phyloP scores from a whole-genome alignment of 768 basidiomycete species.

The Tricholoma terreum region DNA sequence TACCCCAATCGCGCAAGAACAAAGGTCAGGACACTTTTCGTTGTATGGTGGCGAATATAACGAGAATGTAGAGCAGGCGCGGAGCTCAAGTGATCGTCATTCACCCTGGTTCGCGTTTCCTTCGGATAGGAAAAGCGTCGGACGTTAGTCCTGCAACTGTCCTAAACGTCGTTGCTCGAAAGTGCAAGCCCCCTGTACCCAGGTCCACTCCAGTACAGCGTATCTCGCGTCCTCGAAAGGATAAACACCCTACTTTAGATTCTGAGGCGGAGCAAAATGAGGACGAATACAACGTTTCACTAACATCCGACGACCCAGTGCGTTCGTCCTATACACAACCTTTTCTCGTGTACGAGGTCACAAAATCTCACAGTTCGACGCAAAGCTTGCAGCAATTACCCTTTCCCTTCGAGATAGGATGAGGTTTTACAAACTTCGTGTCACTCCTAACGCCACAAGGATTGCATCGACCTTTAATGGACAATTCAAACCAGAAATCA shows the following conservation, averaged over 20 bases:
- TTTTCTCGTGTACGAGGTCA: background rate
- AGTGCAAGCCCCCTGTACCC: constrained; percentile 44
- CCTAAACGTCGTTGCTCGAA: constrained; percentile 73
- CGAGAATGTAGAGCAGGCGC: constrained; percentile 45
- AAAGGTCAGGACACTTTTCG: constrained; percentile 37
- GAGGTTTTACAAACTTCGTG: constrained; percentile 81
- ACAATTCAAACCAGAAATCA: constrained; percentile 81
- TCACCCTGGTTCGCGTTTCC: constrained; percentile 72
- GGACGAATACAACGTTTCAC: constrained; percentile 56
- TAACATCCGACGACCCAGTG: constrained; percentile 53
- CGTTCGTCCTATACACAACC: constrained; percentile 19
- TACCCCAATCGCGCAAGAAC: constrained; percentile 35
- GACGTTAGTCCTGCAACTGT: constrained; percentile 70
- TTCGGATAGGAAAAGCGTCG: constrained; percentile 74
- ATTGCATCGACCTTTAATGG: constrained; percentile 80
- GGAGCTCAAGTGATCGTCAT: constrained; percentile 78
- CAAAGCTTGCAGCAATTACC: constrained; percentile 69
- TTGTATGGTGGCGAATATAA: constrained; percentile 16
- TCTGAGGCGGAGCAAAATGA: constrained; percentile 26
- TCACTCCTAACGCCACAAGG: constrained; percentile 64
- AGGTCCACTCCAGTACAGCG: constrained; percentile 42
- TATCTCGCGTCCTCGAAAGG: constrained; percentile 53
- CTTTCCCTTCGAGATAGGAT: constrained; percentile 76
- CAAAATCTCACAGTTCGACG: constrained; percentile 54
- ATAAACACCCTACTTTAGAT: constrained; percentile 15